phyloP scores from a whole-genome alignment of 371 early-diverging fungal genomes.

The Encephalitozoon cuniculi region DNA sequence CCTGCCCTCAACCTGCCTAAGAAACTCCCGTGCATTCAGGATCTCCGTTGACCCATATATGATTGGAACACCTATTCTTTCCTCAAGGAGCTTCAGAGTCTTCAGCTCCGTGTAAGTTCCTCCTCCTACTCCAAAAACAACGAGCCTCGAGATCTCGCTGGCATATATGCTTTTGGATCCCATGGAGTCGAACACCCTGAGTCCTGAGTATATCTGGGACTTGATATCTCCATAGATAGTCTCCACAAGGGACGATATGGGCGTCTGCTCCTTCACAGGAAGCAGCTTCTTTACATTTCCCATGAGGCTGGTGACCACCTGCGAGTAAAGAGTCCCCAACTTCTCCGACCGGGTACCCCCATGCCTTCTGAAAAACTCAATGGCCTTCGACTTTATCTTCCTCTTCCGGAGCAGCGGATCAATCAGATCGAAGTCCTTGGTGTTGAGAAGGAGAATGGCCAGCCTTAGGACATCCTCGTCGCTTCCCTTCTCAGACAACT shows the following conservation, averaged over 20 bases:
- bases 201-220: constrained; percentile 1
- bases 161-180: neutral
- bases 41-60: constrained; percentile 89
- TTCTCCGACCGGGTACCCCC: neutral
- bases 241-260: constrained; percentile 44
- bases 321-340: neutral
- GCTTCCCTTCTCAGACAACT: constrained; percentile 45
- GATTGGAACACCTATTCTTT: constrained; percentile 61
- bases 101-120: constrained; percentile 59
- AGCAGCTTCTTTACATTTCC: constrained; percentile 52
- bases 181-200: constrained; percentile 2
- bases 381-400: constrained; percentile 28
- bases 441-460: constrained; percentile 22
- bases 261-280: constrained; percentile 39
- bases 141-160: constrained; percentile 44
- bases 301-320: constrained; percentile 32
- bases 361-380: constrained; percentile 34
- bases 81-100: constrained; percentile 45
- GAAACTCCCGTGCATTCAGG: constrained; percentile 71
- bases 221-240: constrained; percentile 31
- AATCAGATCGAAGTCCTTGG: constrained; percentile 30
- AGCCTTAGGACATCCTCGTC: constrained; percentile 53
- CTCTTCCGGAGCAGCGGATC: constrained; percentile 45
- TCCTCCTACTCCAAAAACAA: constrained; percentile 58
- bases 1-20: constrained; percentile 66